A percentile compares a stretch with the other conserved stretches of the same genome.
phyloP scores from a whole-genome alignment of 495 filamentous ascomycete species.

The Pseudoneurospora amorphoporcata region DNA sequence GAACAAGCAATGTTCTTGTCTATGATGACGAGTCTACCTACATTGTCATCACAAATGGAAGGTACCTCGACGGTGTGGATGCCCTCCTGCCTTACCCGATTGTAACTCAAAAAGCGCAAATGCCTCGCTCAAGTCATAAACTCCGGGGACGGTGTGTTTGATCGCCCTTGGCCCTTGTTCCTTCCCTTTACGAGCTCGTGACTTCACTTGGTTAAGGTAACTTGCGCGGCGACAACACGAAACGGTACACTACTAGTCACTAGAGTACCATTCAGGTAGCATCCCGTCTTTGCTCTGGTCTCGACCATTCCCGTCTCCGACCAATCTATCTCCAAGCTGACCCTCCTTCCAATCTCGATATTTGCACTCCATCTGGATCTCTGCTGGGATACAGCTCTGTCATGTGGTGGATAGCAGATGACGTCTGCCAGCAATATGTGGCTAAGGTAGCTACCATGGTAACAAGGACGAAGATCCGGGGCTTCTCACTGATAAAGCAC shows the following conservation, averaged over 20 bases:
- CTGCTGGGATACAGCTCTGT: background rate
- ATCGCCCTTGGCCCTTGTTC: background rate
- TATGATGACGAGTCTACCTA: background rate
- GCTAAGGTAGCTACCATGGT: background rate
- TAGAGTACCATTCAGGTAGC: background rate
- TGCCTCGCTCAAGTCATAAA: background rate
- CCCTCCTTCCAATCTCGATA: background rate
- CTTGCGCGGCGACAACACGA: background rate
- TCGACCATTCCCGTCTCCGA: background rate
- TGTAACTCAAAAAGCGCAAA: background rate
- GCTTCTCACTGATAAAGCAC: background rate
- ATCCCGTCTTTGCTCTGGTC: background rate
- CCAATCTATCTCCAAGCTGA: background rate
- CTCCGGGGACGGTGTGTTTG: background rate
- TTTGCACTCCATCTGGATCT: background rate
- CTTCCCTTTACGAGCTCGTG: background rate
- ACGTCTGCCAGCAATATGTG: background rate
- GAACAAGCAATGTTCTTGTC: background rate
- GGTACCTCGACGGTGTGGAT: background rate
- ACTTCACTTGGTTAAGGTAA: background rate
- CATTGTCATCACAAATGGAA: background rate
- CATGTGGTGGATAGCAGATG: background rate
- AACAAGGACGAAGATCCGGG: background rate
- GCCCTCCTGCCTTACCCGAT: background rate
- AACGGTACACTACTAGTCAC: background rate